Percentiles rank a stretch among this genome's conserved stretches.
These are phyloP conservation scores for Pyrus pyrifolia DNA, from an alignment of 306 rosid genomes.

Conservation along the genomic window DNA sequence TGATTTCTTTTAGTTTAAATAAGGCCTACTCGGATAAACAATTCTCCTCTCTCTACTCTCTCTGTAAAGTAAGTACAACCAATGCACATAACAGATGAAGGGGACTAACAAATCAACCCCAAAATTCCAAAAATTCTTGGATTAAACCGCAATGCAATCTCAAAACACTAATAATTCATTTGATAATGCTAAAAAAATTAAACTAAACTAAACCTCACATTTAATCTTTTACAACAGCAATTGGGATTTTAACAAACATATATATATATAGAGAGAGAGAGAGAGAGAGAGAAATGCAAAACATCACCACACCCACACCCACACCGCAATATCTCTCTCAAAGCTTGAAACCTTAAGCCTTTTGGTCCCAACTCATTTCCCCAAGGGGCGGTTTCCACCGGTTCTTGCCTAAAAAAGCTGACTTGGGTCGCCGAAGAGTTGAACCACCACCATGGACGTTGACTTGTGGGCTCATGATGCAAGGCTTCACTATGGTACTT, in stretches of 20 bases:
- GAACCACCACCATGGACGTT: slow-evolving; percentile 46
- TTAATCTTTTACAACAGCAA: no score
- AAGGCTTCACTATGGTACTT: slow-evolving; percentile 62
- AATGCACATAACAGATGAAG: no score
- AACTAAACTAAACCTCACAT: neutral
- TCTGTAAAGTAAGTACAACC: no score
- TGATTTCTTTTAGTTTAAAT: no score
- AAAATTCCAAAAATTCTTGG: neutral
- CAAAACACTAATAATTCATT: neutral
- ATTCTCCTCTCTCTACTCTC: no score
- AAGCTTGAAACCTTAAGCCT: neutral
- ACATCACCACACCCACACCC: slow-evolving; percentile 19
- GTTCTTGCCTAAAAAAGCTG: slow-evolving; percentile 11
- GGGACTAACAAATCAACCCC: neutral
- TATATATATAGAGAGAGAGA: no score
- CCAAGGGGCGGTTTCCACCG: neutral
- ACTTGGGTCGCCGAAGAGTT: slow-evolving; percentile 12
- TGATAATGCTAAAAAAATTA: neutral
- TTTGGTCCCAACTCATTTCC: slow-evolving; percentile 13
- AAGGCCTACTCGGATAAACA: no score
- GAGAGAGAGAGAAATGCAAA: neutral
- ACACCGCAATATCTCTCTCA: neutral
- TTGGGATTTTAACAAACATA: no score
- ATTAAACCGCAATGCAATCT: neutral
- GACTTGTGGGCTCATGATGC: slow-evolving; percentile 63